A percentile compares a stretch with the other conserved stretches of the same genome.
Conservation (phyloP, 2,329 filamentous ascomycete genomes). For the Venturia oleaginea region DNA sequence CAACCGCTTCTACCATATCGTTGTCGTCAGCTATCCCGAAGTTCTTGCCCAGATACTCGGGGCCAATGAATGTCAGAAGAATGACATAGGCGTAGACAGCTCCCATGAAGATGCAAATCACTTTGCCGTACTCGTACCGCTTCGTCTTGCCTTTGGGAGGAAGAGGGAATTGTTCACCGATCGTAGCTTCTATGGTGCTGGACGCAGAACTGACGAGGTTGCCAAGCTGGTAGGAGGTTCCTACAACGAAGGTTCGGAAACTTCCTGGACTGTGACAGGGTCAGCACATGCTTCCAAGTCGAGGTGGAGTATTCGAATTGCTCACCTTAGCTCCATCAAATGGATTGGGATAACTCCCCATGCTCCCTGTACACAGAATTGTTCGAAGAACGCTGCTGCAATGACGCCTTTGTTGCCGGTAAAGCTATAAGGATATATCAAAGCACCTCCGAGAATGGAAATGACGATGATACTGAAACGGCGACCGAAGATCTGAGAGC, state of each 20-base stretch:
- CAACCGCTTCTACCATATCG: conserved; percentile 24
- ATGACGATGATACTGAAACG: conserved; percentile 39
- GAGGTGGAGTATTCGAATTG: background rate
- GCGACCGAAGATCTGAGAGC: conserved; percentile 37
- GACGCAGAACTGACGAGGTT: conserved; percentile 63
- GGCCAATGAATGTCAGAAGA: conserved; percentile 45
- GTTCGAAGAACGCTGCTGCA: conserved; percentile 73
- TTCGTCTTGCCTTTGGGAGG: conserved; percentile 30
- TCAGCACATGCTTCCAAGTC: conserved; percentile 21
- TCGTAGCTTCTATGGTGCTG: conserved; percentile 66
- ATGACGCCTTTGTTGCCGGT: conserved; percentile 54
- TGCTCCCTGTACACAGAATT: conserved; percentile 38
- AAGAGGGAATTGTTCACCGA: conserved; percentile 67
- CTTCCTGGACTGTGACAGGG: conserved; percentile 58
- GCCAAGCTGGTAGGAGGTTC: conserved; percentile 63
- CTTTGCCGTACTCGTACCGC: conserved; percentile 57
- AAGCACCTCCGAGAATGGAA: conserved; percentile 57
- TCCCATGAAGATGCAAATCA: conserved; percentile 87
- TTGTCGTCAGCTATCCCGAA: conserved; percentile 24
- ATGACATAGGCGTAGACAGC: conserved; percentile 62
- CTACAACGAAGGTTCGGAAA: conserved; percentile 66
- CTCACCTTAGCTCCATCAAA: conserved; percentile 56
- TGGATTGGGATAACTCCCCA: conserved; percentile 50
- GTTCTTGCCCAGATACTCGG: conserved; percentile 34
- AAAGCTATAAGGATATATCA: conserved; percentile 79